Evolutionary conservation across 352 stramenopile genomes (phyloP).

Genomic region (Nothophytophthora sp.): DNA sequence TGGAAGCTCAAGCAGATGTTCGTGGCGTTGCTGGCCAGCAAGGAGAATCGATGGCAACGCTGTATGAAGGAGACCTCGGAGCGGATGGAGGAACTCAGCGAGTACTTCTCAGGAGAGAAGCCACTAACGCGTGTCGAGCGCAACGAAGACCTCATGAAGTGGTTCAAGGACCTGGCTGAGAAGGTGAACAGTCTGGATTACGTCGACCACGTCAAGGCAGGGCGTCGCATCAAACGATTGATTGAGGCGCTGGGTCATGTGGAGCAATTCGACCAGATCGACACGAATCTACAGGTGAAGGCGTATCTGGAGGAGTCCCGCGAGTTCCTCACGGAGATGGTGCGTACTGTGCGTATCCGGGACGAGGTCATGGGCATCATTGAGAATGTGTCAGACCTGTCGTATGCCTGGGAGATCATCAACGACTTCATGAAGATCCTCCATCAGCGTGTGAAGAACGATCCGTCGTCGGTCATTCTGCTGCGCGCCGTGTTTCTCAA

Average conservation of each 20-base stretch:
- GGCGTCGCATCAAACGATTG: constrained; percentile 93
- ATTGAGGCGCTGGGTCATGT: constrained; percentile 94
- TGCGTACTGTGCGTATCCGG: constrained; percentile 93
- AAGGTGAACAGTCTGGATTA: constrained; percentile 93
- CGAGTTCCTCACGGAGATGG: constrained; percentile 94
- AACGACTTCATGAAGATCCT: constrained; percentile 95
- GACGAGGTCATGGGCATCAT: constrained; percentile 93
- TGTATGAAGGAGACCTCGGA: constrained; percentile 89
- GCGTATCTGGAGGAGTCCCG: constrained; percentile 92
- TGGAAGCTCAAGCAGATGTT: constrained; percentile 96
- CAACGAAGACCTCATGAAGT: constrained; percentile 93
- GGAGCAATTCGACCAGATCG: constrained; percentile 96
- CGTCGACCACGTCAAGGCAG: constrained; percentile 92
- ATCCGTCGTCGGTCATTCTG: constrained; percentile 92
- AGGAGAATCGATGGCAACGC: constrained; percentile 91
- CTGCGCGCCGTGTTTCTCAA: constrained; percentile 95
- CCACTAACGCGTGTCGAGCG: constrained; percentile 91
- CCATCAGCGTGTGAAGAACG: constrained; percentile 92
- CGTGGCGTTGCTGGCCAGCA: constrained; percentile 85
- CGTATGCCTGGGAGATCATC: constrained; percentile 95
- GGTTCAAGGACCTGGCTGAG: constrained; percentile 91
- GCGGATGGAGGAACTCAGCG: constrained; percentile 92
- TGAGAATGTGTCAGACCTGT: constrained; percentile 94
- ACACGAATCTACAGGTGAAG: constrained; percentile 96
- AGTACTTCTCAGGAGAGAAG: constrained; percentile 95